Conservation (phyloP, 73 alveolate genomes). For the Durusdinium trenchii region DNA sequence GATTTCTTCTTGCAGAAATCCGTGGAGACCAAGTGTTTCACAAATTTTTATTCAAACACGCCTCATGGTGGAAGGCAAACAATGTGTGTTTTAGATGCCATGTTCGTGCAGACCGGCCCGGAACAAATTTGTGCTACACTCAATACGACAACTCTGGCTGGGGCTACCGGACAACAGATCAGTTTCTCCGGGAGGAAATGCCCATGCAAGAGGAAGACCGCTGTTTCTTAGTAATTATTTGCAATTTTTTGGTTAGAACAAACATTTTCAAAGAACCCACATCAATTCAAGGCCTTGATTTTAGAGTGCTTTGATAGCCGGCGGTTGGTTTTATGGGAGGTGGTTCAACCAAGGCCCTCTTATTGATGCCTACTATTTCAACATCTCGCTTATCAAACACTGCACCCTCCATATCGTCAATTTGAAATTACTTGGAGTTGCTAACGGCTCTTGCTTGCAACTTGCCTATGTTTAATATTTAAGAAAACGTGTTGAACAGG, state of each 20-base stretch:
- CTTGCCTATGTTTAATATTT: background rate
- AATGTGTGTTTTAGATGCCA: background rate
- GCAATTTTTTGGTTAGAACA: background rate
- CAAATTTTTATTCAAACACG: background rate
- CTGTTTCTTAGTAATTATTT: background rate
- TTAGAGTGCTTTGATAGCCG: background rate
- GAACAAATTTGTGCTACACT: background rate
- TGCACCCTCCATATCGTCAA: conserved; percentile 41
- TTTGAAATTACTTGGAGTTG: background rate
- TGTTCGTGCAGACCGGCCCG: background rate
- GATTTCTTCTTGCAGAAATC: background rate
- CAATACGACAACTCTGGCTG: background rate
- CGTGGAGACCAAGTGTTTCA: background rate
- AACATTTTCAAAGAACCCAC: too few species aligned
- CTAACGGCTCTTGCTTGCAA: background rate
- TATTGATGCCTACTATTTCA: background rate
- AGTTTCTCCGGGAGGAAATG: conserved; percentile 16
- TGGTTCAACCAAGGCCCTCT: background rate
- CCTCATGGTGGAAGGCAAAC: background rate
- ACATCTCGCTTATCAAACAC: conserved; percentile 16
- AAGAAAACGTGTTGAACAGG: background rate
- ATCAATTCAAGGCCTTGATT: background rate
- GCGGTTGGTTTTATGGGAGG: background rate
- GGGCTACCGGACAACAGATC: background rate
- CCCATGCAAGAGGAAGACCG: background rate